phyloP scores from a whole-genome alignment of 1,284 basidiomycete genomes.

The Tylopilus sp. region DNA sequence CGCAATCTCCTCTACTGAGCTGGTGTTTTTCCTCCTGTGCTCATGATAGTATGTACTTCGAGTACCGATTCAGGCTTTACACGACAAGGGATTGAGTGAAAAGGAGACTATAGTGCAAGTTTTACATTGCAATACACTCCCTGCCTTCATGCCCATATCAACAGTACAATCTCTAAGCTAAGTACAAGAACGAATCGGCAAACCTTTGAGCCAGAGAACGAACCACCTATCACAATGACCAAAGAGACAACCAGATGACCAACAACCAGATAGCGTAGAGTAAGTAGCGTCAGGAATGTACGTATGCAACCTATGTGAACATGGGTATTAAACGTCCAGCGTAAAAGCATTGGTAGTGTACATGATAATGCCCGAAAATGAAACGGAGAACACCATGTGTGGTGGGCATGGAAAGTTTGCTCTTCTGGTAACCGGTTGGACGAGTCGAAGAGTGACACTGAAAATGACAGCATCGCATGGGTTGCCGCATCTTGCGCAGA shows the following conservation, averaged over 20 bases:
- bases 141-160: no score
- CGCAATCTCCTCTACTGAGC: no score
- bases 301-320: slow-evolving; percentile 19
- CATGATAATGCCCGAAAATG: slow-evolving; percentile 12
- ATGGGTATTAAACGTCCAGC: slow-evolving; percentile 46
- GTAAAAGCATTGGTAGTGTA: slow-evolving; percentile 22
- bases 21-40: no score
- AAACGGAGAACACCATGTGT: not conserved
- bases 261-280: slow-evolving; percentile 24
- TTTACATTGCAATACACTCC: no score
- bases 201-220: slow-evolving; percentile 10
- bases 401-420: not conserved
- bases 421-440: slow-evolving; percentile 4
- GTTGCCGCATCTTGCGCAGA: not conserved
- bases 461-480: not conserved
- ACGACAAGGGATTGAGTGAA: no score
- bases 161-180: not conserved
- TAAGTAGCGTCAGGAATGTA: slow-evolving; percentile 30
- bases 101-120: no score
- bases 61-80: no score
- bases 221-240: slow-evolving; percentile 14
- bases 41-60: no score
- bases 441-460: slow-evolving; percentile 3
- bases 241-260: slow-evolving; percentile 18
- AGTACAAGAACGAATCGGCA: slow-evolving; percentile 19